Conservation (phyloP, 2,329 filamentous ascomycete species). For the Gliomastix tumulicola region DNA sequence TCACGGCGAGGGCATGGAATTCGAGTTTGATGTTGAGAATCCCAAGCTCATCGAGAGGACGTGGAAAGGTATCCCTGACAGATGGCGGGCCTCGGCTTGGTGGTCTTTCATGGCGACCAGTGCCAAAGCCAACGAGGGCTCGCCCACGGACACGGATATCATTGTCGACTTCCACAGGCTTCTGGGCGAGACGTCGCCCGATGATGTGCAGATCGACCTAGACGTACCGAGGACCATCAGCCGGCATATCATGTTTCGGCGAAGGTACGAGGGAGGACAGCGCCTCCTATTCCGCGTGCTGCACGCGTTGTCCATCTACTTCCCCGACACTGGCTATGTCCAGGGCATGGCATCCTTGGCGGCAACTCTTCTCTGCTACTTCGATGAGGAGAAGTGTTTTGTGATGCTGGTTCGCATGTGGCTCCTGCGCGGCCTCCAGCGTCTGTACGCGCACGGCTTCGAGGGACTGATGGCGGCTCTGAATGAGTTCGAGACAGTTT, state of each 20-base stretch:
- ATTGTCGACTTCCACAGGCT: conserved; percentile 66
- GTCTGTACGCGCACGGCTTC: conserved; percentile 79
- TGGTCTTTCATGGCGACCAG: conserved; percentile 82
- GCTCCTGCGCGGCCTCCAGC: conserved; percentile 78
- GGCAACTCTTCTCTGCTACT: conserved; percentile 91
- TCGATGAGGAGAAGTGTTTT: conserved; percentile 89
- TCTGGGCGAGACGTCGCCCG: conserved; percentile 67
- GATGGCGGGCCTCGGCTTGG: conserved; percentile 91
- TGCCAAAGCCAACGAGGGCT: conserved; percentile 55
- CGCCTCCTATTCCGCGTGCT: conserved; percentile 86
- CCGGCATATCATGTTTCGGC: conserved; percentile 94
- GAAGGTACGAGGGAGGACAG: conserved; percentile 86
- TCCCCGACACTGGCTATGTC: conserved; percentile 87
- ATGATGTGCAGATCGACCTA: conserved; percentile 95
- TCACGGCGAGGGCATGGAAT: conserved; percentile 52
- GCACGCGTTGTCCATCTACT: conserved; percentile 86
- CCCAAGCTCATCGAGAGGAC: conserved; percentile 85
- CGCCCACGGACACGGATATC: conserved; percentile 63
- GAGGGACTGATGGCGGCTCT: conserved; percentile 80
- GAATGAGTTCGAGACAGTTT: conserved; percentile 75
- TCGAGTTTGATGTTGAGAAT: conserved; percentile 75
- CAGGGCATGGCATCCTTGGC: conserved; percentile 96
- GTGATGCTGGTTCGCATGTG: conserved; percentile 96
- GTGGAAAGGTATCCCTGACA: conserved; percentile 97
- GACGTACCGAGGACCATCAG: conserved; percentile 94